Conservation (phyloP, 305 asterid species). For the Striga hermonthica region DNA sequence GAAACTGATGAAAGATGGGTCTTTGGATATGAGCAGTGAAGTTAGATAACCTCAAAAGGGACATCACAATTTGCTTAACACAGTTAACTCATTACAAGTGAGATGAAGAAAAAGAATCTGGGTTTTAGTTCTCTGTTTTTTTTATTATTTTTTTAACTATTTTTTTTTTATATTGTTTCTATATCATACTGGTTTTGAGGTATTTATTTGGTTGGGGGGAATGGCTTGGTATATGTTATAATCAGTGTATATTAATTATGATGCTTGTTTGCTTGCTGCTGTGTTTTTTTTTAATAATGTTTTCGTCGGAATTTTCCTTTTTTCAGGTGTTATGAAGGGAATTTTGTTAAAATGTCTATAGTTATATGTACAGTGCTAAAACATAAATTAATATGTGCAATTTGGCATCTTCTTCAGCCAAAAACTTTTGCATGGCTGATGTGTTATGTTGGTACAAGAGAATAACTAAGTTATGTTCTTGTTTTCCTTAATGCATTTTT, state of each 20-base stretch:
- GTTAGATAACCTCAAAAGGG: slow-evolving; percentile 29
- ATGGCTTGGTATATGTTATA: slow-evolving; percentile 2
- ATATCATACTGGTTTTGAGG: background rate
- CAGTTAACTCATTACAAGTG: background rate
- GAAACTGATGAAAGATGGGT: slow-evolving; percentile 60
- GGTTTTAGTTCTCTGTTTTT: slow-evolving; percentile 11
- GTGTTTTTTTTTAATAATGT: too few relatives aligned
- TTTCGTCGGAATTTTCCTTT: too few relatives aligned
- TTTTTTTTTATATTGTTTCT: background rate
- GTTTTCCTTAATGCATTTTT: too few relatives aligned
- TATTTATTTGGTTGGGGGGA: background rate
- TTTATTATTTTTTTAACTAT: background rate
- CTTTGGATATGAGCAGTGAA: slow-evolving; percentile 40
- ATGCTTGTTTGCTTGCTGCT: too few relatives aligned
- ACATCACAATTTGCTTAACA: background rate
- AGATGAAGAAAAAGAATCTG: background rate
- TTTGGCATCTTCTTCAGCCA: too few relatives aligned
- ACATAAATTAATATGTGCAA: too few relatives aligned
- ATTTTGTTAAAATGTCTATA: too few relatives aligned
- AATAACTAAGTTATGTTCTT: too few relatives aligned
- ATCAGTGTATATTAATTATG: slow-evolving; percentile 5
- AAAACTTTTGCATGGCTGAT: too few relatives aligned
- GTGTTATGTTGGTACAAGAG: too few relatives aligned
- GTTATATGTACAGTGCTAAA: too few relatives aligned
- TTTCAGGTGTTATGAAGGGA: too few relatives aligned